Evolutionary conservation across 768 basidiomycete species (phyloP).

Genomic region (Lyophyllum decastes): DNA sequence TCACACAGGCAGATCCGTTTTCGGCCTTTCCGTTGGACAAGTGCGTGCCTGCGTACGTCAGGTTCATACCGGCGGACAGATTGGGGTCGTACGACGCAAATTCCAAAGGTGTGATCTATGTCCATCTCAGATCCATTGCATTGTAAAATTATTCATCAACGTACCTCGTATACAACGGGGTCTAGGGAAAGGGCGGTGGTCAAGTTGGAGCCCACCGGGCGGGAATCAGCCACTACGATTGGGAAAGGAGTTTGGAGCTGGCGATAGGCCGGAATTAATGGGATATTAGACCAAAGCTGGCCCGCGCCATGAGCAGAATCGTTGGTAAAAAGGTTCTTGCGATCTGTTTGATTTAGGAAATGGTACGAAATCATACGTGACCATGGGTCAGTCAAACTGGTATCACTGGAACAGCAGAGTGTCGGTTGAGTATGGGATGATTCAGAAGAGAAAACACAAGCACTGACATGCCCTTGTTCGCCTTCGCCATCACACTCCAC

Average conservation of each 20-base stretch:
- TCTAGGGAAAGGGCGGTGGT: conserved; percentile 40
- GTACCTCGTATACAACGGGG: conserved; percentile 60
- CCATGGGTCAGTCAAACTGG: conserved; percentile 68
- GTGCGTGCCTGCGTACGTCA: conserved; percentile 64
- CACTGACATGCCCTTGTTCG: conserved; percentile 52
- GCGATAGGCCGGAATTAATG: conserved; percentile 51
- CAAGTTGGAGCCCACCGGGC: conserved; percentile 43
- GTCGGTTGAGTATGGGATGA: background rate
- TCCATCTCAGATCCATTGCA: background rate
- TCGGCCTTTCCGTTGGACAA: conserved; percentile 56
- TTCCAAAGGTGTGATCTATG: conserved; percentile 62
- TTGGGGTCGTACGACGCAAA: conserved; percentile 75
- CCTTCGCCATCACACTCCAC: conserved; percentile 57
- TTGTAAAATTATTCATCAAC: background rate
- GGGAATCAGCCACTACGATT: conserved; percentile 59
- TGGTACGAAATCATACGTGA: conserved; percentile 69
- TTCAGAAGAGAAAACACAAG: background rate
- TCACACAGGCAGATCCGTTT: conserved; percentile 62
- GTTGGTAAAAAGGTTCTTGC: conserved; percentile 60
- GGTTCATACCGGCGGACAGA: conserved; percentile 69
- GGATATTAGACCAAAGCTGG: conserved; percentile 64
- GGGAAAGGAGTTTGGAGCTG: conserved; percentile 62
- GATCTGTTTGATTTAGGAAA: conserved; percentile 67
- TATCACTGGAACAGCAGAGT: conserved; percentile 42
- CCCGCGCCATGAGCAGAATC: conserved; percentile 69